These are phyloP conservation scores for Tillandsia leiboldiana DNA, from an alignment of 176 grass and related monocot species.

Conservation along the genomic window DNA sequence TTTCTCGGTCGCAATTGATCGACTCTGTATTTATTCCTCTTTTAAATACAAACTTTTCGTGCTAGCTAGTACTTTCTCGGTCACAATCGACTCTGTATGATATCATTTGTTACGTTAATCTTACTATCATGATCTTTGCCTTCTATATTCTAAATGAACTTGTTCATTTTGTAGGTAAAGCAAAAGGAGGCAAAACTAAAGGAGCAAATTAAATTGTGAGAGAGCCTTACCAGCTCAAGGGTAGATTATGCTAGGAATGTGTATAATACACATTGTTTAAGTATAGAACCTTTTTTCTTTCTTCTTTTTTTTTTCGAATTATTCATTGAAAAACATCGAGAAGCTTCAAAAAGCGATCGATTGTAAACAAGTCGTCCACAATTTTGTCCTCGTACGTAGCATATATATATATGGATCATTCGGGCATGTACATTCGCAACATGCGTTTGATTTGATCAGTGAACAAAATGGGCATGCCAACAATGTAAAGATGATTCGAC, in stretches of 20 bases:
- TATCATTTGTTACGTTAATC: too few species aligned
- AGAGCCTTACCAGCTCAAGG: not conserved
- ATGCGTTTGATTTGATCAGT: too few species aligned
- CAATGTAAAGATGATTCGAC: too few species aligned
- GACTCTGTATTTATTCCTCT: too few species aligned
- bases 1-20: too few species aligned
- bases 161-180: slow-evolving; percentile 11
- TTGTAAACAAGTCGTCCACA: not conserved
- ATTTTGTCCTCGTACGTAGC: not conserved
- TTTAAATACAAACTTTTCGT: too few species aligned
- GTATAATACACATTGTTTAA: not conserved
- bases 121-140: not conserved
- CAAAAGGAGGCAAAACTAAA: slow-evolving; percentile 8
- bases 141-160: not conserved
- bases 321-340: not conserved
- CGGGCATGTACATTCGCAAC: too few species aligned
- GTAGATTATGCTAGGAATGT: not conserved
- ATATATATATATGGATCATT: not conserved
- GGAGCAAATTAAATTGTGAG: slow-evolving; percentile 3
- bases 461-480: too few species aligned
- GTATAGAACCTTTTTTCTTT: not conserved
- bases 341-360: not conserved
- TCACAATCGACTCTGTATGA: too few species aligned
- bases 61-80: too few species aligned
- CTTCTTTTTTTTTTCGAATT: not conserved